A percentile compares a stretch with the other conserved stretches of the same genome.
Conservation (phyloP, 1,284 basidiomycete genomes). For the Pascua sp. region DNA sequence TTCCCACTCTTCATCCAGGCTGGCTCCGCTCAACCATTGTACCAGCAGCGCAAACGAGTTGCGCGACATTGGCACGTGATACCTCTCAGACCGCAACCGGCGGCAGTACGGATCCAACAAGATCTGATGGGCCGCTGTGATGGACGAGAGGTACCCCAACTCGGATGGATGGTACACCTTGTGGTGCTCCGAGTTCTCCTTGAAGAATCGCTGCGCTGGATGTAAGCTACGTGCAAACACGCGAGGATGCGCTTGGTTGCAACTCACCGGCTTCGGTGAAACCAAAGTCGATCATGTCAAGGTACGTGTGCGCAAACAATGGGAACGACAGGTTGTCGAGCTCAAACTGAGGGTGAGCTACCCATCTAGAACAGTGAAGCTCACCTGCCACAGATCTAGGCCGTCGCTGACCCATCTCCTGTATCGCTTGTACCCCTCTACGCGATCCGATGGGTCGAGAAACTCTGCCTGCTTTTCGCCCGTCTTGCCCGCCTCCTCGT, state of each 20-base stretch:
- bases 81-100: constrained; percentile 85
- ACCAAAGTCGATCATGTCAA: constrained; percentile 87
- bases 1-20: constrained; percentile 76
- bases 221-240: constrained; percentile 57
- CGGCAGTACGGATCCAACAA: constrained; percentile 77
- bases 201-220: constrained; percentile 73
- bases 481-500: constrained; percentile 69
- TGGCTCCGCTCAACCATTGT: constrained; percentile 89
- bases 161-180: constrained; percentile 66
- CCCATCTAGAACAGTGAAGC: constrained; percentile 64
- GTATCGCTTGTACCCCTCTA: constrained; percentile 67
- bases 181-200: constrained; percentile 67
- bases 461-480: constrained; percentile 38
- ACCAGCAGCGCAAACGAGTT: constrained; percentile 88
- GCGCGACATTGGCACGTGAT: constrained; percentile 82
- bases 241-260: not conserved
- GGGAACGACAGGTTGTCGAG: constrained; percentile 89
- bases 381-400: constrained; percentile 89
- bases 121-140: constrained; percentile 80
- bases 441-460: constrained; percentile 78
- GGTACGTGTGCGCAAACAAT: constrained; percentile 94
- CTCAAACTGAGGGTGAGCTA: constrained; percentile 63
- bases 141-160: constrained; percentile 74
- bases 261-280: constrained; percentile 79
- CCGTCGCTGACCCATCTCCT: constrained; percentile 57